Evolutionary conservation across 176 grass and related monocot species (phyloP).

Genomic region (Oryza coarctata): DNA sequence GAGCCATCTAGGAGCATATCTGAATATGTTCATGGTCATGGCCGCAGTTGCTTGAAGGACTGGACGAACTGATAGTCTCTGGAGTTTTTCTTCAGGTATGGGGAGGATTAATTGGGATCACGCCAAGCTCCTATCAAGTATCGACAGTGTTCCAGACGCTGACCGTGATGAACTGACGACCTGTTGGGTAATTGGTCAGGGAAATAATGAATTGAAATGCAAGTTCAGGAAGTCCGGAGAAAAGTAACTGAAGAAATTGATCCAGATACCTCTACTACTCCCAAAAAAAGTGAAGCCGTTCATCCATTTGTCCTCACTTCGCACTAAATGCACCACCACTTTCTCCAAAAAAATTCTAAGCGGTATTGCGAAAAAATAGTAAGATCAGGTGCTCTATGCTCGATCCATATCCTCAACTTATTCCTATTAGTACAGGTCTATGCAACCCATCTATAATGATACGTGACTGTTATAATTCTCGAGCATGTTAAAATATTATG

Average conservation of each 20-base stretch:
- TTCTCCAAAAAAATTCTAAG: too few relatives aligned
- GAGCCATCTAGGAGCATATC: neutral
- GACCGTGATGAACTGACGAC: neutral
- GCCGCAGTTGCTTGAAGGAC: conserved; percentile 19
- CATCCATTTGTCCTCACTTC: too few relatives aligned
- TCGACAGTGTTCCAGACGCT: neutral
- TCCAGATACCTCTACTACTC: neutral
- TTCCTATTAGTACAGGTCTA: too few relatives aligned
- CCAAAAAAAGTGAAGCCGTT: too few relatives aligned
- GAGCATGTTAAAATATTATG: neutral
- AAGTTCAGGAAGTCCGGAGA: neutral
- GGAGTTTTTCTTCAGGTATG: neutral
- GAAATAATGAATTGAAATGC: neutral
- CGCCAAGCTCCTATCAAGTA: too few relatives aligned
- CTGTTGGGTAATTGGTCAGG: neutral
- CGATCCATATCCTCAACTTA: too few relatives aligned
- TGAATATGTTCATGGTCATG: neutral
- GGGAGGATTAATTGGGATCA: neutral
- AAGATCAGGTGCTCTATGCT: too few relatives aligned
- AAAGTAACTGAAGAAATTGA: neutral
- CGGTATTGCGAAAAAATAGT: too few relatives aligned
- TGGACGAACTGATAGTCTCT: neutral
- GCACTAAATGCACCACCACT: too few relatives aligned
- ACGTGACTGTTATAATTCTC: too few relatives aligned
- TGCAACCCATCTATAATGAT: too few relatives aligned